These are phyloP conservation scores for Auxenochlorella pyrenoidosa DNA, from an alignment of 139 green algal species.

Conservation along the genomic window DNA sequence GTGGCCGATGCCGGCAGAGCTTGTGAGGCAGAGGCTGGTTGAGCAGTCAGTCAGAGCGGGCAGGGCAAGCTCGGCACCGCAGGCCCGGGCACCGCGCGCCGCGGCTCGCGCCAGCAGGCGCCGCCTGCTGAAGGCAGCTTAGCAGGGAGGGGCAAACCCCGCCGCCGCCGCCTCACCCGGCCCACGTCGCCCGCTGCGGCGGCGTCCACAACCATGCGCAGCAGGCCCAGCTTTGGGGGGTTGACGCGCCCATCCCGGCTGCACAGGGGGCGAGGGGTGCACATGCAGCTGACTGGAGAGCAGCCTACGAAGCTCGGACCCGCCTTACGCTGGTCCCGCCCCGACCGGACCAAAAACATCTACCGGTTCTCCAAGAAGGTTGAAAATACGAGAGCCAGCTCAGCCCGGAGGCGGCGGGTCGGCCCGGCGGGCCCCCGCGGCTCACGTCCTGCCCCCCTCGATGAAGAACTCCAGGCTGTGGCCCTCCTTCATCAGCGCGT, in stretches of 20 bases:
- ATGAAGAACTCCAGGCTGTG: constrained; percentile 59
- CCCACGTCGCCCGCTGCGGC: constrained; percentile 11
- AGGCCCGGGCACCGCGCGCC: neutral
- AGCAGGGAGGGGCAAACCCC: too few relatives aligned
- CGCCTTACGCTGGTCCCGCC: too few relatives aligned
- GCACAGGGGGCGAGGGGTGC: neutral
- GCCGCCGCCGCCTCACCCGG: neutral
- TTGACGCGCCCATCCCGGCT: constrained; percentile 52
- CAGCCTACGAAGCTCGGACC: neutral
- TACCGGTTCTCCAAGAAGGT: too few relatives aligned
- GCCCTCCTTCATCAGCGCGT: constrained; percentile 48
- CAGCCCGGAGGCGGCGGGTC: too few relatives aligned
- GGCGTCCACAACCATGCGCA: constrained; percentile 50
- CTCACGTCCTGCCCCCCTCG: constrained; percentile 49
- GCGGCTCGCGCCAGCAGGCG: neutral
- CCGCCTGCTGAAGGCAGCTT: neutral
- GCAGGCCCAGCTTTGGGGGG: constrained; percentile 52
- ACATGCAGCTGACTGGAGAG: neutral
- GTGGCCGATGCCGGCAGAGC: too few relatives aligned
- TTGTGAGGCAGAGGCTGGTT: neutral
- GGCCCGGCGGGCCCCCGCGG: too few relatives aligned
- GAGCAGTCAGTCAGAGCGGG: neutral
- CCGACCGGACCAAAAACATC: too few relatives aligned
- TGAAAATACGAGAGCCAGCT: too few relatives aligned
- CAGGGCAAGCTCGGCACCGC: neutral